Evolutionary conservation across 2,329 filamentous ascomycete genomes (phyloP).

Genomic region (Fusarium sp.): DNA sequence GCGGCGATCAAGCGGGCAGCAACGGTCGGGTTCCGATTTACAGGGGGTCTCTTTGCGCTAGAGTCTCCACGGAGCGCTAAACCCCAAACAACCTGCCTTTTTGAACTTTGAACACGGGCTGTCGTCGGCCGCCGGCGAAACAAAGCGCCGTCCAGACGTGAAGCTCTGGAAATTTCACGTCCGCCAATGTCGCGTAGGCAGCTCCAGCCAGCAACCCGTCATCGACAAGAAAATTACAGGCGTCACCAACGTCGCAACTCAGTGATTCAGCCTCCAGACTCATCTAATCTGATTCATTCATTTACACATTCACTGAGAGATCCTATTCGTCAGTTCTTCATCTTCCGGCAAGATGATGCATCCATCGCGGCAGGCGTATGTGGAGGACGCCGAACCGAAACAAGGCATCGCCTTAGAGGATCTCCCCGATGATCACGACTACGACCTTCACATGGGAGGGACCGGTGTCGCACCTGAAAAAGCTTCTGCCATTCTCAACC

Average conservation of each 20-base stretch:
- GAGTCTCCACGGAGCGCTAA: not conserved
- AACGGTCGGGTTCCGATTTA: constrained; percentile 25
- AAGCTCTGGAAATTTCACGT: constrained; percentile 41
- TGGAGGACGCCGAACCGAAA: constrained; percentile 81
- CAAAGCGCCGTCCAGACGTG: constrained; percentile 36
- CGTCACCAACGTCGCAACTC: not conserved
- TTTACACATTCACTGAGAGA: not conserved
- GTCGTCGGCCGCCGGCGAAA: constrained; percentile 41
- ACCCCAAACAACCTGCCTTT: not conserved
- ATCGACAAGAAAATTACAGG: constrained; percentile 12
- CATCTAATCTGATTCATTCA: not conserved
- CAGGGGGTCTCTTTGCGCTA: constrained; percentile 11
- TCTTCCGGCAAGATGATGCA: constrained; percentile 72
- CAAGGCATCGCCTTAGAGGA: constrained; percentile 62
- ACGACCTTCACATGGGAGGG: constrained; percentile 76
- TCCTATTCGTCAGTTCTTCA: not conserved
- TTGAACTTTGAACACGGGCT: not conserved
- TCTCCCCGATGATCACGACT: constrained; percentile 79
- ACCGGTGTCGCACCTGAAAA: constrained; percentile 81
- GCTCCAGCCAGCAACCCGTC: constrained; percentile 3
- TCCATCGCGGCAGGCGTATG: constrained; percentile 91
- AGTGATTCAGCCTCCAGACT: not conserved
- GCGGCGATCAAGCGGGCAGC: constrained; percentile 33
- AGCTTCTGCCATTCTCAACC: constrained; percentile 84
- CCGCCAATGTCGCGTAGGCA: constrained; percentile 23